Base-by-base conservation (phyloP, 176 grass and related monocot genomes). In the Pontederia paniculata region DNA sequence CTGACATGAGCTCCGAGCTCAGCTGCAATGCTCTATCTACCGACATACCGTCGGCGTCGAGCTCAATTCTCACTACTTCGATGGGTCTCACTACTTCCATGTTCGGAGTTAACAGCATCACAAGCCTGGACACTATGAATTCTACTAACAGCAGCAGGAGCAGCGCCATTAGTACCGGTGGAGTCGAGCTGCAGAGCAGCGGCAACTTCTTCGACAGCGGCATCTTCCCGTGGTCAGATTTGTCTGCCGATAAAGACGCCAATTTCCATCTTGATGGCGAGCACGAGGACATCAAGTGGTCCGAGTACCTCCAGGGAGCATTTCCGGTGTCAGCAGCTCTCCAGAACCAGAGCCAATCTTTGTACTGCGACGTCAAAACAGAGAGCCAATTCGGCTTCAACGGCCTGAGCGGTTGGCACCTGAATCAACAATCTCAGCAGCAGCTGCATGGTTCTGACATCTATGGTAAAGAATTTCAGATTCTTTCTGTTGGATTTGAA, bases 211-310 rank as follows among this genome's bases (percentile, higher is more conserved):
- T 89, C 54, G 81, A 85, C 41, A 66, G 62, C 44, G 68, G 78
- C 45, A 54, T 76, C 21, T 84, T 89, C 75, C 63, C 77, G 22
- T 84, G 80, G 86, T 59, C 81, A 50, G 74, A 81, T 8, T 70
- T 78, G 9, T 44, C 68, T 18, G 68, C 71, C 47, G 80, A 77
- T 16, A 83, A 74, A 11, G 85, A 80, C 60, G 55, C 50, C 18
- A 70, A 66, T 45, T 51, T 63, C 23, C 76, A 86, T 12, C 65
- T 81, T 0, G 67, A 70, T 10, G 45, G 37, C 2, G 57, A 72
- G 28, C 57, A 23, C 13, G 86, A 84, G 50, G 86, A 89, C 44
- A 81, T 89, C 60, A 89, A 76, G 61, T 89, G 81, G 86, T 82
- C 78, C 16, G 86, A 84, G 53, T 76, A 81, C 68, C 78, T 81